Evolutionary conservation across 495 filamentous ascomycete species (phyloP).

Genomic region (Cercophora sp.): DNA sequence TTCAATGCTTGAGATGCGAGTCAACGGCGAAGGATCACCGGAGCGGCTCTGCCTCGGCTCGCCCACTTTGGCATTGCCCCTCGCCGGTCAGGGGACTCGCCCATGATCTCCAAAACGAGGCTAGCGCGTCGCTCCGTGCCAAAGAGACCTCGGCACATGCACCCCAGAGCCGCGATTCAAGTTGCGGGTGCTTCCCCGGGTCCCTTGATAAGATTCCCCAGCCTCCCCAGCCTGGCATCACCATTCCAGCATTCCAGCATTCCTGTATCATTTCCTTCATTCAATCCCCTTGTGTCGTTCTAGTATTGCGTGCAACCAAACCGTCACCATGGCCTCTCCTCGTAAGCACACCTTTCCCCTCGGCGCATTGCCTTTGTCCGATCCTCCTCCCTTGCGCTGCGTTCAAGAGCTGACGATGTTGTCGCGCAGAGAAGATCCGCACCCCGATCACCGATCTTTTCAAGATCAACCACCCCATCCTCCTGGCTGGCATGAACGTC

Average conservation of each 20-base stretch:
- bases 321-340: conserved; percentile 70
- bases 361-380: not conserved
- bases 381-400: not conserved
- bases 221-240: too few relatives aligned
- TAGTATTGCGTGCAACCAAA: not conserved
- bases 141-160: conserved; percentile 2
- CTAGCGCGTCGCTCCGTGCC: not conserved
- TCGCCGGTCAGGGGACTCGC: not conserved
- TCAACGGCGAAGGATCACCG: too few relatives aligned
- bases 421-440: conserved; percentile 68
- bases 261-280: not conserved
- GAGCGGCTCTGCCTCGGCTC: too few relatives aligned
- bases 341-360: conserved; percentile 51
- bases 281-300: too few relatives aligned
- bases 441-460: conserved; percentile 91
- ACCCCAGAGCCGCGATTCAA: conserved; percentile 2
- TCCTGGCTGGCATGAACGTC: conserved; percentile 98
- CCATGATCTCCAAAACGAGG: not conserved
- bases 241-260: conserved; percentile 4
- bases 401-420: conserved; percentile 19
- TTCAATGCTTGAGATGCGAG: too few relatives aligned
- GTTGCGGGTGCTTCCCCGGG: conserved; percentile 13
- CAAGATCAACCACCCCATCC: conserved; percentile 92
- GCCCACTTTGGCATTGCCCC: too few relatives aligned
- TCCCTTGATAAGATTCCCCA: conserved; percentile 3